phyloP scores from a whole-genome alignment of 345 rosid genomes.

The Populus deltoides region DNA sequence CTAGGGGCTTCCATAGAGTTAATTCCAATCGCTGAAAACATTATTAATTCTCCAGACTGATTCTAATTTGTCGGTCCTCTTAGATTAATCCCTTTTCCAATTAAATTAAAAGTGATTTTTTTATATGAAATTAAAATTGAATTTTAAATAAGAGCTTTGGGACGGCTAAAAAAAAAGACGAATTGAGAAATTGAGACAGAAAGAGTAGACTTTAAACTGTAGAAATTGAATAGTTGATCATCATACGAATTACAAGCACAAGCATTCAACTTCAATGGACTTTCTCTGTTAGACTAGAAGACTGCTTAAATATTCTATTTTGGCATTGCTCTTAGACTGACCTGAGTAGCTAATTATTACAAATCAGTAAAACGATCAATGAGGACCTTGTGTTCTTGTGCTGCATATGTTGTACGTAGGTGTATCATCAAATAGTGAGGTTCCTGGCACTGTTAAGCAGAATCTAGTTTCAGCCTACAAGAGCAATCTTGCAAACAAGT shows the following conservation, averaged over 20 bases:
- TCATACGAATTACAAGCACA: too few species aligned
- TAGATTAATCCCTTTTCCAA: background rate
- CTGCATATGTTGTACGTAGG: conserved; percentile 28
- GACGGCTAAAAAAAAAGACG: too few species aligned
- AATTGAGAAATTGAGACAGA: too few species aligned
- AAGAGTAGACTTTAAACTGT: too few species aligned
- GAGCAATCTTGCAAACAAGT: conserved; percentile 27
- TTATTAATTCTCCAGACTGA: background rate
- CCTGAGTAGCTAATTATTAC: background rate
- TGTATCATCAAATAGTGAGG: conserved; percentile 30
- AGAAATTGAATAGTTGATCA: too few species aligned
- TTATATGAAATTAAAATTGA: too few species aligned
- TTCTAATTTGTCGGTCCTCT: background rate
- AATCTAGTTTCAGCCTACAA: conserved; percentile 37
- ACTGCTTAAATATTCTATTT: too few species aligned
- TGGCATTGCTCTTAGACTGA: background rate
- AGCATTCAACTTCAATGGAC: too few species aligned
- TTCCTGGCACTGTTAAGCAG: conserved; percentile 34
- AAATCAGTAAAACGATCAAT: background rate
- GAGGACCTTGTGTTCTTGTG: background rate
- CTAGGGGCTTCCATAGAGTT: background rate
- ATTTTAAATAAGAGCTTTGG: too few species aligned
- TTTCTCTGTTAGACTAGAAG: too few species aligned
- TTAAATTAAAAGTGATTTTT: too few species aligned
- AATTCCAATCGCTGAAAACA: background rate